These are phyloP conservation scores for Krasilnikovozyma curviuscula DNA, from an alignment of 768 basidiomycete species.

Conservation along the genomic window DNA sequence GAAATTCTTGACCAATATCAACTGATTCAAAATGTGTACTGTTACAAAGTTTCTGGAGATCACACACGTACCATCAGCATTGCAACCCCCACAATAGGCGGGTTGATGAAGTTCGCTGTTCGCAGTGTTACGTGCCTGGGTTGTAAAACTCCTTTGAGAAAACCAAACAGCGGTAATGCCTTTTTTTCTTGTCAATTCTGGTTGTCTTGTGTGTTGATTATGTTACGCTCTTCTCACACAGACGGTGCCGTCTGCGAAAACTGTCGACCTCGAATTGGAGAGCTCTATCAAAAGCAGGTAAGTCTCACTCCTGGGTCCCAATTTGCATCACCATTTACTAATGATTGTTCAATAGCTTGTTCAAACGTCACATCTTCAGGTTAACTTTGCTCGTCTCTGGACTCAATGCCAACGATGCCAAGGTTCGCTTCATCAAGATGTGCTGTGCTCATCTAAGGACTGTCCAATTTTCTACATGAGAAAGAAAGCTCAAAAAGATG, in stretches of 20 bases:
- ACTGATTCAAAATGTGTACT: not conserved
- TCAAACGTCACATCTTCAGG: slow-evolving; percentile 57
- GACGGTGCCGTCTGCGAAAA: slow-evolving; percentile 90
- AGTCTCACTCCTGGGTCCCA: slow-evolving; percentile 10
- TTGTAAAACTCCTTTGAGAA: slow-evolving; percentile 70
- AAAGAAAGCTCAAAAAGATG: slow-evolving; percentile 96
- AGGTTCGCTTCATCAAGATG: slow-evolving; percentile 96
- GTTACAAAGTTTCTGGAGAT: slow-evolving; percentile 69
- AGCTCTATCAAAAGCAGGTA: slow-evolving; percentile 83
- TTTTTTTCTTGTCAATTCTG: not conserved
- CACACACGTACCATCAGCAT: slow-evolving; percentile 92
- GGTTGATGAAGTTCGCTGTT: slow-evolving; percentile 96
- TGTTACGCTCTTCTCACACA: slow-evolving; percentile 20
- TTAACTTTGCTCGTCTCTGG: slow-evolving; percentile 86
- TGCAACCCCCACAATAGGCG: slow-evolving; percentile 87
- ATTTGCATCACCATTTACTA: not conserved
- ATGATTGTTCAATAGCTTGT: slow-evolving; percentile 25
- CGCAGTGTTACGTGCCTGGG: slow-evolving; percentile 88
- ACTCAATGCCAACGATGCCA: slow-evolving; percentile 98
- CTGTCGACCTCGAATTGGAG: slow-evolving; percentile 64
- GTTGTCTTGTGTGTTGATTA: not conserved
- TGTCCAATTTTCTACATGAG: slow-evolving; percentile 98
- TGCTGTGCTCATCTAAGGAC: slow-evolving; percentile 87
- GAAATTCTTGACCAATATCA: not conserved
- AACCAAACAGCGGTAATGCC: slow-evolving; percentile 52